Conservation (phyloP, 1,284 basidiomycete species). For the Papiliotrema flavescens region DNA sequence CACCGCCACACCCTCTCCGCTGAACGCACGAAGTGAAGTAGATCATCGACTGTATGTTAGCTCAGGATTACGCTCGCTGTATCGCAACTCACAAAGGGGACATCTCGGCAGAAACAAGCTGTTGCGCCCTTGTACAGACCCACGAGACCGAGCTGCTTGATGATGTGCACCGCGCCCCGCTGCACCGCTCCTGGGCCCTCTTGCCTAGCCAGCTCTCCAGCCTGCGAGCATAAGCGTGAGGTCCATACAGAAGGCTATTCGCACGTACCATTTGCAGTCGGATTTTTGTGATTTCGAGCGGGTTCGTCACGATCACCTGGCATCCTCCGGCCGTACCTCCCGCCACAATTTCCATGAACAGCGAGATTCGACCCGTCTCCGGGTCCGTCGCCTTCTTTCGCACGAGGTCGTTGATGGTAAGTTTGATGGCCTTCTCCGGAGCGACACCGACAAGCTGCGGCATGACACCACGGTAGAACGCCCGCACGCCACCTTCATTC, state of each 20-base stretch:
- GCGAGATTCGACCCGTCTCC: conserved; percentile 85
- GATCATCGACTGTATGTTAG: conserved; percentile 45
- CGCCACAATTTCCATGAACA: conserved; percentile 82
- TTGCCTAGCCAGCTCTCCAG: conserved; percentile 78
- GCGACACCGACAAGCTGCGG: conserved; percentile 97
- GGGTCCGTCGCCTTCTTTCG: conserved; percentile 81
- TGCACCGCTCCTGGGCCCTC: conserved; percentile 67
- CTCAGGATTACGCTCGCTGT: neutral
- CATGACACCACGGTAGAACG: conserved; percentile 93
- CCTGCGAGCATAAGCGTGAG: conserved; percentile 10
- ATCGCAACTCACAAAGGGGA: conserved; percentile 65
- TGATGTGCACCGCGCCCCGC: conserved; percentile 85
- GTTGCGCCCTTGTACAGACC: conserved; percentile 70
- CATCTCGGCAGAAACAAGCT: conserved; percentile 58
- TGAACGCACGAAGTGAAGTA: conserved; percentile 52
- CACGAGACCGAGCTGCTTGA: conserved; percentile 84
- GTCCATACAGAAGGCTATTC: neutral
- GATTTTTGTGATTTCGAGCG: conserved; percentile 81
- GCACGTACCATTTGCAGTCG: conserved; percentile 78
- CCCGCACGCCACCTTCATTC: conserved; percentile 84
- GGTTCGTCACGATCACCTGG: conserved; percentile 97
- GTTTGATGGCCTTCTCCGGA: conserved; percentile 72
- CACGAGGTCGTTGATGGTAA: conserved; percentile 93
- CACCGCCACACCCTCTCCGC: neutral
- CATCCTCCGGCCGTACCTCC: conserved; percentile 93